These are phyloP conservation scores for Suillus paluster DNA, from an alignment of 768 basidiomycete genomes.

Conservation along the genomic window DNA sequence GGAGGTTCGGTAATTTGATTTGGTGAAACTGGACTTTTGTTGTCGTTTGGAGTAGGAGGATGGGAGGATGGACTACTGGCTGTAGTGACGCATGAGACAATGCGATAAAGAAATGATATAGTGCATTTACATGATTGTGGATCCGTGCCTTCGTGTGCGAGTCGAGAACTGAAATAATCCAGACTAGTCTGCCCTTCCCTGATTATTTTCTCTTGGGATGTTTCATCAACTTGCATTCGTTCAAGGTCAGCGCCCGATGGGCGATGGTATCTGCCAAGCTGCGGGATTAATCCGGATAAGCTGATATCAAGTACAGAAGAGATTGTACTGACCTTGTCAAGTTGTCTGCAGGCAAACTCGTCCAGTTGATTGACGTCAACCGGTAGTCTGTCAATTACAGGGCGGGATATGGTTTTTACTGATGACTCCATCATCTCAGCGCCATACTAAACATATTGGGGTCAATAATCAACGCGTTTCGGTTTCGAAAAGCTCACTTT, in stretches of 20 bases:
- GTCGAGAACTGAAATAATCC: constrained; percentile 2
- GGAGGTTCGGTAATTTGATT: constrained; percentile 20
- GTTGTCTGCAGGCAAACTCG: constrained; percentile 86
- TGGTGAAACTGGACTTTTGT: constrained; percentile 27
- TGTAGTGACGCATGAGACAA: constrained; percentile 4
- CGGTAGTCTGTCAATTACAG: constrained; percentile 80
- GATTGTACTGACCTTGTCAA: constrained; percentile 68
- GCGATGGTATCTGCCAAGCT: constrained; percentile 57
- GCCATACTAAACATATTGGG: constrained; percentile 60
- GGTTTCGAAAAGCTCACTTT: constrained; percentile 56
- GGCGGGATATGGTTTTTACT: constrained; percentile 78
- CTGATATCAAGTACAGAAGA: background rate
- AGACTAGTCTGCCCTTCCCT: constrained; percentile 8
- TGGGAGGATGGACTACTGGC: constrained; percentile 2
- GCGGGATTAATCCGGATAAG: background rate
- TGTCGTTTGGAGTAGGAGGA: constrained; percentile 13
- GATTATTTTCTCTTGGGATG: background rate
- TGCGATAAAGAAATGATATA: constrained; percentile 7
- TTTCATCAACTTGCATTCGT: constrained; percentile 30
- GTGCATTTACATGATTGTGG: constrained; percentile 14
- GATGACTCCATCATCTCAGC: constrained; percentile 88
- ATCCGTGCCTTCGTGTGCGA: constrained; percentile 1
- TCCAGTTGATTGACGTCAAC: constrained; percentile 77
- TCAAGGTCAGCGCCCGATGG: constrained; percentile 37
- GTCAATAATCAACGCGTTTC: constrained; percentile 16